These are phyloP conservation scores for Acaromyces ingoldii DNA, from an alignment of 1,284 basidiomycete species.

Conservation along the genomic window DNA sequence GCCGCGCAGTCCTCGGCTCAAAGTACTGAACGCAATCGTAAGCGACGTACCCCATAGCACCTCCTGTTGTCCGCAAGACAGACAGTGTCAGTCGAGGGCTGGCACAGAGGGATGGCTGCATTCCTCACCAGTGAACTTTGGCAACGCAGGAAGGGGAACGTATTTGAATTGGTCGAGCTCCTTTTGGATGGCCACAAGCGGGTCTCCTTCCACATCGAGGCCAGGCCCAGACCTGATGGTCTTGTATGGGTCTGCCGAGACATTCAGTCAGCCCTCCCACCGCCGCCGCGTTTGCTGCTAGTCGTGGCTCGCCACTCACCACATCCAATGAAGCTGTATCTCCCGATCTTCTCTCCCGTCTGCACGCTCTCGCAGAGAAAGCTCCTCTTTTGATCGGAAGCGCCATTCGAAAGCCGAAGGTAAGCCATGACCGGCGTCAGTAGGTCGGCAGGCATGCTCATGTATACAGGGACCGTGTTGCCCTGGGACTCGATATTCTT, in stretches of 20 bases:
- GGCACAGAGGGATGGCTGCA: no score
- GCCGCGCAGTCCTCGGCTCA: conserved; percentile 64
- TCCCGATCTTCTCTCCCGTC: conserved; percentile 80
- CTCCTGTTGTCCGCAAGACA: no score
- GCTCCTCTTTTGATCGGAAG: conserved; percentile 57
- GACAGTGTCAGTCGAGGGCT: no score
- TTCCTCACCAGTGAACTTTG: conserved; percentile 90
- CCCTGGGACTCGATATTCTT: conserved; percentile 53
- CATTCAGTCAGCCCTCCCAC: conserved; percentile 6
- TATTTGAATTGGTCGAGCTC: conserved; percentile 84
- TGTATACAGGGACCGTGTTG: conserved; percentile 86
- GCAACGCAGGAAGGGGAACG: conserved; percentile 80
- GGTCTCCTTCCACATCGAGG: conserved; percentile 79
- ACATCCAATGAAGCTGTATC: conserved; percentile 94
- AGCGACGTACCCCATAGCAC: conserved; percentile 93
- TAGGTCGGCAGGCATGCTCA: conserved; percentile 89
- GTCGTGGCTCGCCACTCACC: conserved; percentile 58
- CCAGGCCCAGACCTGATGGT: conserved; percentile 81
- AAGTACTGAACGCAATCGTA: conserved; percentile 97
- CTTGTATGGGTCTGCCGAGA: conserved; percentile 90
- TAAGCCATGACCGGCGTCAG: conserved; percentile 97
- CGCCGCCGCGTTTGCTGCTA: conserved; percentile 12
- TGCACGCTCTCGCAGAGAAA: conserved; percentile 60
- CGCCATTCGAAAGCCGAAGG: conserved; percentile 83
- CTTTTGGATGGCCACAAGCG: conserved; percentile 74